Percentiles rank a stretch among this genome's conserved stretches.
phyloP scores from a whole-genome alignment of 2,329 filamentous ascomycete genomes.

The Macrophomina tecta region DNA sequence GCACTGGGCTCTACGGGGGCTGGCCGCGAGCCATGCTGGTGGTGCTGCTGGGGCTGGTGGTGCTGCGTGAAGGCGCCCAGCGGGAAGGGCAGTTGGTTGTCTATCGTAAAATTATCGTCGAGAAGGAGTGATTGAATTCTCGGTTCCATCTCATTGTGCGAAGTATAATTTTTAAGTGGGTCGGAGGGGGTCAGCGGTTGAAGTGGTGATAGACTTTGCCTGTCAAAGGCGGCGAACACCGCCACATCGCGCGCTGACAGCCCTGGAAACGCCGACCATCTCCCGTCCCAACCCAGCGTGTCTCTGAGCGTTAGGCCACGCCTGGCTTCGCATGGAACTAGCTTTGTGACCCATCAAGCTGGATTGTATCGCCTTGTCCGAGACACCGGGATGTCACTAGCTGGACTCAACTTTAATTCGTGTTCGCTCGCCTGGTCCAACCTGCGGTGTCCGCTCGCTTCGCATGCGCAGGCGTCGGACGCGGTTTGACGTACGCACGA shows the following conservation, averaged over 20 bases:
- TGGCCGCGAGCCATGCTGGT: slow-evolving; percentile 23
- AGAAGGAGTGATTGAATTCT: slow-evolving; percentile 28
- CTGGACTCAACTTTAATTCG: background rate
- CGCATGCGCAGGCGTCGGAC: background rate
- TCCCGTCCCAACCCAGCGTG: background rate
- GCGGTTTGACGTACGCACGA: background rate
- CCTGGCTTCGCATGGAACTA: background rate
- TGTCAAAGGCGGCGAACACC: slow-evolving; percentile 14
- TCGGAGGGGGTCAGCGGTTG: slow-evolving; percentile 16
- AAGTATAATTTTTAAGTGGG: slow-evolving; percentile 26
- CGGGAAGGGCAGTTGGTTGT: slow-evolving; percentile 28
- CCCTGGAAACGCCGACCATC: background rate
- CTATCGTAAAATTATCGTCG: slow-evolving; percentile 26
- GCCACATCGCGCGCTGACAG: background rate
- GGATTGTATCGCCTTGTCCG: background rate
- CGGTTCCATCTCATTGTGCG: slow-evolving; percentile 30
- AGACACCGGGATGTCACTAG: background rate
- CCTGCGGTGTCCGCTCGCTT: background rate
- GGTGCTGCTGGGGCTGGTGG: slow-evolving; percentile 15
- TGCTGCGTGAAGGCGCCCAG: slow-evolving; percentile 20
- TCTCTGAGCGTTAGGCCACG: slow-evolving; percentile 8
- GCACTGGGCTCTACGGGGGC: slow-evolving; percentile 29
- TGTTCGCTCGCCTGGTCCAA: background rate
- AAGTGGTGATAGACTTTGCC: slow-evolving; percentile 27
- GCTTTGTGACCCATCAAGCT: background rate